Conservation (phyloP, 1,284 basidiomycete genomes). For the Papiliotrema nemorosa region DNA sequence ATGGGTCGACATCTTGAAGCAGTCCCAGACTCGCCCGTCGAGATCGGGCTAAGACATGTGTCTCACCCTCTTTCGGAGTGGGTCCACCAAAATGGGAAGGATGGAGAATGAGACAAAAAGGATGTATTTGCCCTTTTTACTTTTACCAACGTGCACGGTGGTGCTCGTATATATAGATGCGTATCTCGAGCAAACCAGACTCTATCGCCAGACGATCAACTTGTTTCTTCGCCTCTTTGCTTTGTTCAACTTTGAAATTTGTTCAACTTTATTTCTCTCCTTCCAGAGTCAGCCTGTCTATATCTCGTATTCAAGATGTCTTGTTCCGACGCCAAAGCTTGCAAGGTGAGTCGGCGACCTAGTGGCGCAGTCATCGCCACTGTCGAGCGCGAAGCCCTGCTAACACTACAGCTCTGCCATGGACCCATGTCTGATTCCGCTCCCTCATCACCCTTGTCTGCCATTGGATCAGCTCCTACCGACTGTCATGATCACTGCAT, state of each 20-base stretch:
- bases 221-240: neutral
- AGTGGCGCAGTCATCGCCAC: neutral
- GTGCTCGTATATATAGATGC: neutral
- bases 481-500: conserved; percentile 12
- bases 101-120: too few relatives aligned
- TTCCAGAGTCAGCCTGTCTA: too few relatives aligned
- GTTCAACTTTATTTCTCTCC: neutral
- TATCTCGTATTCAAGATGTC: too few relatives aligned
- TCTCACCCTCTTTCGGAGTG: too few relatives aligned
- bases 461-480: neutral
- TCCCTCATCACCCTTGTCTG: conserved; percentile 10
- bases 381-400: too few relatives aligned
- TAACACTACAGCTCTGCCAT: conserved; percentile 24
- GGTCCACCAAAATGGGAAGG: too few relatives aligned
- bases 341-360: conserved; percentile 12
- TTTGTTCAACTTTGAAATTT: neutral
- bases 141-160: neutral
- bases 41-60: too few relatives aligned
- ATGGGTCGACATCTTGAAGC: neutral
- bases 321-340: conserved; percentile 3
- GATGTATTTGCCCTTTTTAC: neutral
- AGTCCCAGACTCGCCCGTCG: neutral
- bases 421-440: conserved; percentile 11
- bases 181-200: neutral
- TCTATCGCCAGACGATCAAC: neutral